Percentiles rank a stretch among this genome's conserved stretches.
These are phyloP conservation scores for Paragyromitra xinjiangensis DNA, from an alignment of 495 filamentous ascomycete species.

Conservation along the genomic window DNA sequence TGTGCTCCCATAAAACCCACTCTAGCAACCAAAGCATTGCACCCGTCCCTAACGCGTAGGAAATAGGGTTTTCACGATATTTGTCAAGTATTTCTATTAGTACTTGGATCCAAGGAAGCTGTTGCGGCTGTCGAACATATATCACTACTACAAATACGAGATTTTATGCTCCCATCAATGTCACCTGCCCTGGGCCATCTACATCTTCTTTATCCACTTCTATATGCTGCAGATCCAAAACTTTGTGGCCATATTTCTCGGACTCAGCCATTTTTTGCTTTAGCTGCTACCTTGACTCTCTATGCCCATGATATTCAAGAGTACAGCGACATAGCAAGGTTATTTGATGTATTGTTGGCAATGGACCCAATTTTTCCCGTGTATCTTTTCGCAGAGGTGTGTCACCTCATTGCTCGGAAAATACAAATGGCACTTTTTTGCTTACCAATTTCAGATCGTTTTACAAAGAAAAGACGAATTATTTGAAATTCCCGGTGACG, in stretches of 20 bases:
- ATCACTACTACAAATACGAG: constrained; percentile 86
- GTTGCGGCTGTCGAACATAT: constrained; percentile 73
- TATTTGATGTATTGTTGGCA: constrained; percentile 91
- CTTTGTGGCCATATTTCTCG: constrained; percentile 76
- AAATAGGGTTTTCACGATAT: constrained; percentile 90
- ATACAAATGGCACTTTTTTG: constrained; percentile 24
- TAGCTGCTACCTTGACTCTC: constrained; percentile 87
- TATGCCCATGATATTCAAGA: constrained; percentile 95
- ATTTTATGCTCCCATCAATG: constrained; percentile 97
- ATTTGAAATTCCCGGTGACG: constrained; percentile 79
- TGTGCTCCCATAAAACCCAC: constrained; percentile 26
- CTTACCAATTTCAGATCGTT: constrained; percentile 68
- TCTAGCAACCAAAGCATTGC: neutral
- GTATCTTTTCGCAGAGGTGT: constrained; percentile 80
- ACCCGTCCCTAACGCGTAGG: constrained; percentile 11
- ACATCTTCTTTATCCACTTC: constrained; percentile 80
- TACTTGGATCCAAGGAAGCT: constrained; percentile 69
- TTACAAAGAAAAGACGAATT: constrained; percentile 80
- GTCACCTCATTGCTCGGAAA: constrained; percentile 33
- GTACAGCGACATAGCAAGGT: constrained; percentile 82
- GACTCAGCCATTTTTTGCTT: constrained; percentile 88
- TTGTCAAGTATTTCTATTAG: constrained; percentile 91
- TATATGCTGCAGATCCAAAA: constrained; percentile 71
- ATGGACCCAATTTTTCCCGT: constrained; percentile 83
- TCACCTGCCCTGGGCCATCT: constrained; percentile 81